Evolutionary conservation across 208 protist species (phyloP).

Genomic region (Endotrypanum monterogeii): DNA sequence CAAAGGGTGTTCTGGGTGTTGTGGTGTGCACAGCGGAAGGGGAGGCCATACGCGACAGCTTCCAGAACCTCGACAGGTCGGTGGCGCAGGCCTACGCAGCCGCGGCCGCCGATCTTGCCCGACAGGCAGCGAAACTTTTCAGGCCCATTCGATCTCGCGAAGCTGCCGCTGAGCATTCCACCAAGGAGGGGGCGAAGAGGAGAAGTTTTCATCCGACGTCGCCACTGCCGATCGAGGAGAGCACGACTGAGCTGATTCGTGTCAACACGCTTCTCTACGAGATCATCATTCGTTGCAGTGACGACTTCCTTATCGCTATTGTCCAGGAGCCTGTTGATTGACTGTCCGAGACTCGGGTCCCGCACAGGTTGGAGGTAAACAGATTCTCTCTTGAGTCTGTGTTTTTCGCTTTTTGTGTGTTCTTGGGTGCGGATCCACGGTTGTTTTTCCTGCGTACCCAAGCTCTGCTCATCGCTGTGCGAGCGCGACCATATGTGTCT

Average conservation of each 20-base stretch:
- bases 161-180: background rate
- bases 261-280: conserved; percentile 73
- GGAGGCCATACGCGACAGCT: conserved; percentile 79
- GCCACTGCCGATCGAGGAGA: conserved; percentile 41
- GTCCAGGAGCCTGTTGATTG: conserved; percentile 78
- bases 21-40: conserved; percentile 79
- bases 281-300: conserved; percentile 76
- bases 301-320: conserved; percentile 77
- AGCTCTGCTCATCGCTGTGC: no score
- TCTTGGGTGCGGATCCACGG: background rate
- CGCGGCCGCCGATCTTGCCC: conserved; percentile 57
- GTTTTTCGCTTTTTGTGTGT: background rate
- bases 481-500: no score
- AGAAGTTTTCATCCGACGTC: background rate
- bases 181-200: conserved; percentile 14
- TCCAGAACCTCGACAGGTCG: conserved; percentile 79
- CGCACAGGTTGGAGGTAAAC: background rate
- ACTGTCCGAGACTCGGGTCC: background rate
- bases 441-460: background rate
- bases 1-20: conserved; percentile 78
- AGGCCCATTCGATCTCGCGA: conserved; percentile 8
- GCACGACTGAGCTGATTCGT: conserved; percentile 63
- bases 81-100: conserved; percentile 51
- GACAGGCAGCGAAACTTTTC: conserved; percentile 35
- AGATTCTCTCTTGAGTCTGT: background rate